A percentile compares a stretch with the other conserved stretches of the same genome.
phyloP scores from a whole-genome alignment of 2,329 filamentous ascomycete species.

The Penicillium capsulatum region DNA sequence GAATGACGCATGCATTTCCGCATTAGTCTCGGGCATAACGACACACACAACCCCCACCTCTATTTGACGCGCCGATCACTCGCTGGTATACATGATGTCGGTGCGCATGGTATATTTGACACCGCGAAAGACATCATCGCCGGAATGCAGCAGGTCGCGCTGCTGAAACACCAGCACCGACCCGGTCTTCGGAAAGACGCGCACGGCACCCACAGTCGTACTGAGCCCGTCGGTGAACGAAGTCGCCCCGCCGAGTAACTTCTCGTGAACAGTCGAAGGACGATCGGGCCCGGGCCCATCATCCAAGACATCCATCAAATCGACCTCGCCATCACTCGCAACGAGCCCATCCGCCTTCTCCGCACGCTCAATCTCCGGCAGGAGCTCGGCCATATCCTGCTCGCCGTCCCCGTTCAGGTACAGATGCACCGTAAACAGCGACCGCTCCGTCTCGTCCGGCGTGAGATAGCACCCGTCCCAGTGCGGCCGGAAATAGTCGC shows the following conservation, averaged over 20 bases:
- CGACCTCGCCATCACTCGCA: conserved; percentile 14
- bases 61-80: too few species aligned
- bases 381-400: conserved; percentile 30
- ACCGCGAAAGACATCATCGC: conserved; percentile 52
- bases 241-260: conserved; percentile 53
- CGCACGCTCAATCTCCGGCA: conserved; percentile 16
- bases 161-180: conserved; percentile 57
- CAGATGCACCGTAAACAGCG: conserved; percentile 54
- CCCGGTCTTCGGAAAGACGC: conserved; percentile 50
- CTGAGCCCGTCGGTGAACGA: conserved; percentile 44
- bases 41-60: too few species aligned
- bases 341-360: conserved; percentile 9
- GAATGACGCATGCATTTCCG: conserved; percentile 7
- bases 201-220: conserved; percentile 30
- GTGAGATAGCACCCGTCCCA: conserved; percentile 63
- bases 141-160: conserved; percentile 49
- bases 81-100: conserved; percentile 50
- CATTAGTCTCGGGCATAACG: too few species aligned
- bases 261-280: too few species aligned
- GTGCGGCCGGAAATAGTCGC: conserved; percentile 71
- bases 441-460: conserved; percentile 48
- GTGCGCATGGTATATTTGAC: conserved; percentile 55
- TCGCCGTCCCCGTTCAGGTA: conserved; percentile 50
- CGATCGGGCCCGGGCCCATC: too few species aligned
- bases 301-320: conserved; percentile 12